Evolutionary conservation across 192 early-diverging fungal genomes (phyloP).

Genomic region (Rhizophagus clarus): DNA sequence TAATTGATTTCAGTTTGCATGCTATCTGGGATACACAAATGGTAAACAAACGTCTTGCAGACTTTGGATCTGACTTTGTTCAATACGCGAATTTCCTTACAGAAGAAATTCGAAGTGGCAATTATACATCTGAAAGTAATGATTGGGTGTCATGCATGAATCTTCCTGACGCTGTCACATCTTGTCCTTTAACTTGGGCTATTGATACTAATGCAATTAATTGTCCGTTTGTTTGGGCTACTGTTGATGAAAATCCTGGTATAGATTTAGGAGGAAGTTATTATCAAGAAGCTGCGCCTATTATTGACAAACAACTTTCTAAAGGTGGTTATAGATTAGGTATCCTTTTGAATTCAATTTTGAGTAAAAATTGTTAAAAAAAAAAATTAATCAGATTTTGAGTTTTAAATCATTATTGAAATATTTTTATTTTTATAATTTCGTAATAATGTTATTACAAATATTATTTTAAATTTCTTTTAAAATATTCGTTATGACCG

Average conservation of each 20-base stretch:
- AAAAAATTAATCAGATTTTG: too few relatives aligned
- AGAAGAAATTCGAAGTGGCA: neutral
- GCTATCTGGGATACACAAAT: slow-evolving; percentile 10
- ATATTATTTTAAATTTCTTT: too few relatives aligned
- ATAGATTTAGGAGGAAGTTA: slow-evolving; percentile 4
- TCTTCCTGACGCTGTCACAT: neutral
- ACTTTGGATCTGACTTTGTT: neutral
- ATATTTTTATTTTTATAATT: too few relatives aligned
- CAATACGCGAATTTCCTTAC: slow-evolving; percentile 8
- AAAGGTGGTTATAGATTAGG: slow-evolving; percentile 23
- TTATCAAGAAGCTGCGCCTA: neutral
- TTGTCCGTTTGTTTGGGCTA: slow-evolving; percentile 16
- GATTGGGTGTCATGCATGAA: slow-evolving; percentile 12
- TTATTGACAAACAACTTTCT: slow-evolving; percentile 17
- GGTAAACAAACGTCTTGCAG: slow-evolving; percentile 5
- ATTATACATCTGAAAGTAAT: neutral
- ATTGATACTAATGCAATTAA: slow-evolving; percentile 10
- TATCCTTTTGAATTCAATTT: neutral
- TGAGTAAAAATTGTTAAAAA: neutral
- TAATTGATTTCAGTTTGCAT: neutral
- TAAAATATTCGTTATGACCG: too few relatives aligned
- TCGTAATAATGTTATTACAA: too few relatives aligned
- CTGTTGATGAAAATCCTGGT: neutral
- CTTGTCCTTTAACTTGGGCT: slow-evolving; percentile 18
- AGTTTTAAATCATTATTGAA: too few relatives aligned